Conservation (phyloP, 148 eudicot species). For the Chenopodium suecicum region DNA sequence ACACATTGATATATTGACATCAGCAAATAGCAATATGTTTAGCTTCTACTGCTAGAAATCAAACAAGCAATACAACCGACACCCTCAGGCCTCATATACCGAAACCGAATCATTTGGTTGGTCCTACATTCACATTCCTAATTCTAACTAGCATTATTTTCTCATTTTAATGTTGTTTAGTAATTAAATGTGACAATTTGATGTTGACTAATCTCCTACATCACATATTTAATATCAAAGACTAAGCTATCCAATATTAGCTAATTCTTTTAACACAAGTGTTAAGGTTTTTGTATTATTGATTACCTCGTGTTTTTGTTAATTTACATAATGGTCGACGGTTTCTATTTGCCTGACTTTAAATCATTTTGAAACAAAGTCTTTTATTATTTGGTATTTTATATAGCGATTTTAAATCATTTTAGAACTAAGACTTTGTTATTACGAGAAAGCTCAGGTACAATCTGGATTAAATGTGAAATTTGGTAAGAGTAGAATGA, state of each 20-base stretch:
- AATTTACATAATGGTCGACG: no score
- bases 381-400: no score
- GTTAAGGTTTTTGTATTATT: not conserved
- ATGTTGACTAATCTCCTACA: not conserved
- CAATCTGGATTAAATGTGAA: no score
- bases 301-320: not conserved
- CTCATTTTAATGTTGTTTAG: not conserved
- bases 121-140: slow-evolving; percentile 12
- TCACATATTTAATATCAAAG: not conserved
- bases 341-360: no score
- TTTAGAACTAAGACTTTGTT: no score
- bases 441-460: no score
- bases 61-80: slow-evolving; percentile 11
- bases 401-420: no score
- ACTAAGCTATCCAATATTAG: not conserved
- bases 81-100: not conserved
- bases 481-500: no score
- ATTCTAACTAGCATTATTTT: not conserved
- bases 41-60: slow-evolving; percentile 10
- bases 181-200: not conserved
- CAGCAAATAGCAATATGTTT: not conserved
- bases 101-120: slow-evolving; percentile 12
- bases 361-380: no score
- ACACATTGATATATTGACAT: not conserved
- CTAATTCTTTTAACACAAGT: not conserved